Evolutionary conservation across 495 filamentous ascomycete species (phyloP).

Genomic region (Penicillium salamii): DNA sequence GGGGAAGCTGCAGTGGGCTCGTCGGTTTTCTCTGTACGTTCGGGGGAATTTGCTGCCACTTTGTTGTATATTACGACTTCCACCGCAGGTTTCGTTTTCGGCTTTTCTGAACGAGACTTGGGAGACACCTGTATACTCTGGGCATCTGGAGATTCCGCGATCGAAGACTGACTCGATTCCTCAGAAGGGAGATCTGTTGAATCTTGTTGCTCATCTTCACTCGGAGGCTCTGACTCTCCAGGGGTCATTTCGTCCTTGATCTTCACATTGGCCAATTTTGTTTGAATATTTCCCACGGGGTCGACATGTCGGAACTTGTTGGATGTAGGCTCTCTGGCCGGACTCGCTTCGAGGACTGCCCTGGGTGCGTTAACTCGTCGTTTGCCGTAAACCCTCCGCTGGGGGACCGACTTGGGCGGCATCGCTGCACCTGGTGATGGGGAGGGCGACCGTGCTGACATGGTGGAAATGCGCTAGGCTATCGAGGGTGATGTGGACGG

Average conservation of each 20-base stretch:
- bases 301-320: constrained; percentile 14
- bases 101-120: not conserved
- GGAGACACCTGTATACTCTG: not conserved
- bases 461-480: not conserved
- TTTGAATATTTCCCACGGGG: constrained; percentile 27
- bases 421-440: constrained; percentile 17
- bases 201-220: not conserved
- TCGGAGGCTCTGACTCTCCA: not conserved
- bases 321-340: constrained; percentile 13
- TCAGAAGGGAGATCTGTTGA: not conserved
- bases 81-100: constrained; percentile 22
- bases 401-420: constrained; percentile 20
- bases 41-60: not conserved
- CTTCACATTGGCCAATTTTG: constrained; percentile 34
- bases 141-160: not conserved
- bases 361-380: constrained; percentile 37
- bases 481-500: not conserved
- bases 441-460: constrained; percentile 8
- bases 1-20: not conserved
- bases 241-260: constrained; percentile 19
- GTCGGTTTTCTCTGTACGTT: not conserved
- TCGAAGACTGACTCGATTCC: not conserved
- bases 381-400: constrained; percentile 44
- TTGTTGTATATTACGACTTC: constrained; percentile 29
- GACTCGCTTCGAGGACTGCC: constrained; percentile 42